phyloP scores from a whole-genome alignment of 352 stramenopile genomes.

The Albugo laibachii region DNA sequence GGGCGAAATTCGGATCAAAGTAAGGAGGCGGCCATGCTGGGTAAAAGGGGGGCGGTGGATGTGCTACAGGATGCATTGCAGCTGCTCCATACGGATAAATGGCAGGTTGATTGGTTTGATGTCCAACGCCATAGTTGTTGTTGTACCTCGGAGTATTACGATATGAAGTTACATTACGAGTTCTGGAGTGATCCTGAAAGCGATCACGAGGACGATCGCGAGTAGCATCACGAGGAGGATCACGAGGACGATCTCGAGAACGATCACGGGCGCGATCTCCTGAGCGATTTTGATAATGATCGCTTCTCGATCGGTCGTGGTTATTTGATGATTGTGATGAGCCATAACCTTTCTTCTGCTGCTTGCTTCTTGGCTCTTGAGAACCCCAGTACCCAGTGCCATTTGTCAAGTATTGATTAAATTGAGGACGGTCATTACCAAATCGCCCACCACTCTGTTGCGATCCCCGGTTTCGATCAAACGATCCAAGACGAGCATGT shows the following conservation, averaged over 20 bases:
- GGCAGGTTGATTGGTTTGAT: too few species aligned
- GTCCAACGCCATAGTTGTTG: too few species aligned
- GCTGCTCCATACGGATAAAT: too few species aligned
- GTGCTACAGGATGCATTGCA: too few species aligned
- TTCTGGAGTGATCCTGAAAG: not conserved
- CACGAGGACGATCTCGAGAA: not conserved
- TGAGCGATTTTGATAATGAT: not conserved
- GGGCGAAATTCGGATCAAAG: too few species aligned
- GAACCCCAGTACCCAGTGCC: conserved; percentile 59
- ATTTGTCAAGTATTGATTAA: conserved; percentile 63
- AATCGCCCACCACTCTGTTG: conserved; percentile 10
- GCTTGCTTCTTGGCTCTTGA: conserved; percentile 56
- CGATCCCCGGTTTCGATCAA: conserved; percentile 12
- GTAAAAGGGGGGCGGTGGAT: too few species aligned
- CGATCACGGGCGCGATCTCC: not conserved
- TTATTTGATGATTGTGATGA: conserved; percentile 7
- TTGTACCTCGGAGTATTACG: too few species aligned
- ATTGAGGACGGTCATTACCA: conserved; percentile 14
- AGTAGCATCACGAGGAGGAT: not conserved
- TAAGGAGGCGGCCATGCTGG: too few species aligned
- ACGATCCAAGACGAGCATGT: conserved; percentile 35
- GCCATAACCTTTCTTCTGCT: conserved; percentile 5
- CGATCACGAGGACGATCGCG: not conserved
- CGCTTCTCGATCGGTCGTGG: conserved; percentile 11
- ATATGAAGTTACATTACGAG: too few species aligned